Evolutionary conservation across 1,139 yeast species (phyloP).

Genomic region (Saccharomyces hybrid): DNA sequence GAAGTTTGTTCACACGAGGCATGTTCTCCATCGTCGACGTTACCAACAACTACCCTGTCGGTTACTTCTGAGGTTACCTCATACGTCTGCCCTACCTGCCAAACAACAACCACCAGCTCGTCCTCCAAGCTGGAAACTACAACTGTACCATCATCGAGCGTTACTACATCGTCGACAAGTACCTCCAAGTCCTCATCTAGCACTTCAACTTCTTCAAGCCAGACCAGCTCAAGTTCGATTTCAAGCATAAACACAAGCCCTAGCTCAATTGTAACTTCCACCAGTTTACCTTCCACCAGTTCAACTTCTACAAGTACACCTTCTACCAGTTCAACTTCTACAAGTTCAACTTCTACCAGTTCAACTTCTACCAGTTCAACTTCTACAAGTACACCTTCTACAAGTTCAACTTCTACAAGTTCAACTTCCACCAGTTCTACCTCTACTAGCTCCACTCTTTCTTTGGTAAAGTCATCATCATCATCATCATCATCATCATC

Average conservation of each 20-base stretch:
- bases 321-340: background rate
- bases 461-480: too few species aligned
- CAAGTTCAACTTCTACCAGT: background rate
- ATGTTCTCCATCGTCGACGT: conserved; percentile 73
- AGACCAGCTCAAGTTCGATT: too few species aligned
- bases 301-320: background rate
- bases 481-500: too few species aligned
- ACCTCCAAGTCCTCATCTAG: too few species aligned
- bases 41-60: conserved; percentile 4
- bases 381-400: background rate
- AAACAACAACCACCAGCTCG: background rate
- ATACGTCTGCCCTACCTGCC: conserved; percentile 4
- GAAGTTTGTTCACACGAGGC: conserved; percentile 87
- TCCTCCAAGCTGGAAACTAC: background rate
- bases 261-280: background rate
- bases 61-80: conserved; percentile 2
- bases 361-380: background rate
- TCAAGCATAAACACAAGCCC: too few species aligned
- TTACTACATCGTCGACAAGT: background rate
- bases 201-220: too few species aligned
- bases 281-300: background rate
- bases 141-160: background rate
- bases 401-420: background rate
- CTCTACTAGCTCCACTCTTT: too few species aligned
- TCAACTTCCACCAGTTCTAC: too few species aligned